Base-by-base conservation (phyloP, 441 rosid species). In the Mallotus repandus region DNA sequence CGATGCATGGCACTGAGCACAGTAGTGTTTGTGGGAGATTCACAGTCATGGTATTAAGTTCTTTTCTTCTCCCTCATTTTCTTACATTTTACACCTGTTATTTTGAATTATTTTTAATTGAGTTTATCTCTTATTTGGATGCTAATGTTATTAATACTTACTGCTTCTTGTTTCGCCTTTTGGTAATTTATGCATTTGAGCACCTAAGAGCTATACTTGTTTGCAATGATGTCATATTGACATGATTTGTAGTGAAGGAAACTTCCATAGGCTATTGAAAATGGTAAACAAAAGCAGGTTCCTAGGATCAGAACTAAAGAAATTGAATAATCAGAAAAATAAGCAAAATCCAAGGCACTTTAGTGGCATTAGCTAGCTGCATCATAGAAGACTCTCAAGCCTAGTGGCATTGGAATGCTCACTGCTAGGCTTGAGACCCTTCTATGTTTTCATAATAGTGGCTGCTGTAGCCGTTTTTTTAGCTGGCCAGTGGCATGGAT, bases 1-100 rank as follows among this genome's bases (percentile, higher is more conserved):
- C 89, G 98, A 79, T 94, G 98, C 84, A 94, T 94, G 98, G 98
- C 98, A 21, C 89, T 94, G 21, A 94, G 98, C 84, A 90, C 93
- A 2, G 87, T 92, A 68, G 96, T 94, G 63, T 94, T 94, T 67
- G 97, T 94, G 48, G 97, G 97, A 68, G 81, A 78, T 66, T 74
- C 97, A 55, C 83, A 87, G 66, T 73, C 92, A 78, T 92, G 97
- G 97, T 94, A 90, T 66, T 68, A 32, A 58, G 59, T 43, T 56
- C 25, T 21, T 55, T 6, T 21, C 56, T 3, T 21, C 15, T 8
- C 9, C n/a, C 0, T 15, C 29, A 6, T 60, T 41, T 67, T 59
- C 22, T 2, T 62, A 25, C 8, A 55, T 15, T 61, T 16, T 48
- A 0, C 32, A 41, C 3, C 19, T 48, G n/a, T 38, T 22, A 15